Conservation (phyloP, 2,329 filamentous ascomycete genomes). For the Colletotrichum spinosum region DNA sequence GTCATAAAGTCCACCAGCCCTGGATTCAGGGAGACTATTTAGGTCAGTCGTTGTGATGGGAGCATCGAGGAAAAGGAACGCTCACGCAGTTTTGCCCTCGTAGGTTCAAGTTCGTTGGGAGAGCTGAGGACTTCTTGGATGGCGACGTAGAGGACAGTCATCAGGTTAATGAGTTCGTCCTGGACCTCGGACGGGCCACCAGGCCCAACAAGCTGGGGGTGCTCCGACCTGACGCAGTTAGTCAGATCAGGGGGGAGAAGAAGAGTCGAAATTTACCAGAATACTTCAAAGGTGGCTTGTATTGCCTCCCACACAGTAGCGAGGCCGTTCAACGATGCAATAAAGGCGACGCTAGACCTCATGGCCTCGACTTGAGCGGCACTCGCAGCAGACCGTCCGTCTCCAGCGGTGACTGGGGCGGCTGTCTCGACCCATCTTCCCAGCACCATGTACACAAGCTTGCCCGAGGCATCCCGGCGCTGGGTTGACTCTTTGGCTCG, state of each 20-base stretch:
- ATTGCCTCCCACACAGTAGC: constrained; percentile 64
- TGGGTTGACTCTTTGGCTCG: constrained; percentile 60
- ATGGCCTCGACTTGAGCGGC: constrained; percentile 70
- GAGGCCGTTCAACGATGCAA: constrained; percentile 64
- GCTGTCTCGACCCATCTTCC: constrained; percentile 79
- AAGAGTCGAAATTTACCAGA: constrained; percentile 58
- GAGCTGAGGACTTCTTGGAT: constrained; percentile 69
- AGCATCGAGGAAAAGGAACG: constrained; percentile 34
- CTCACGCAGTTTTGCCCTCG: constrained; percentile 64
- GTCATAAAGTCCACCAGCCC: constrained; percentile 79
- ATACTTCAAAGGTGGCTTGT: constrained; percentile 60
- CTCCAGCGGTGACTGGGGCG: constrained; percentile 55
- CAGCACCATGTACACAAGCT: constrained; percentile 71
- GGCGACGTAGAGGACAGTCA: constrained; percentile 71
- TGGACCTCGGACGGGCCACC: constrained; percentile 62
- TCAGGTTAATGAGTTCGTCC: constrained; percentile 71
- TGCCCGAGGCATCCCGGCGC: constrained; percentile 66
- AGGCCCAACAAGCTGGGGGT: constrained; percentile 52
- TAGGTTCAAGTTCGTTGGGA: constrained; percentile 58
- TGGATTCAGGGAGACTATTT: constrained; percentile 69
- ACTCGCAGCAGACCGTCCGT: constrained; percentile 63
- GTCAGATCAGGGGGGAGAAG: constrained; percentile 33
- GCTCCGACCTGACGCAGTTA: constrained; percentile 58
- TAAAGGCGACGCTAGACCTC: constrained; percentile 62
- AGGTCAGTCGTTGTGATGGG: constrained; percentile 35